A percentile compares a stretch with the other conserved stretches of the same genome.
Evolutionary conservation across 2,329 filamentous ascomycete genomes (phyloP).

Genomic region (Ceratocystis lukuohia): DNA sequence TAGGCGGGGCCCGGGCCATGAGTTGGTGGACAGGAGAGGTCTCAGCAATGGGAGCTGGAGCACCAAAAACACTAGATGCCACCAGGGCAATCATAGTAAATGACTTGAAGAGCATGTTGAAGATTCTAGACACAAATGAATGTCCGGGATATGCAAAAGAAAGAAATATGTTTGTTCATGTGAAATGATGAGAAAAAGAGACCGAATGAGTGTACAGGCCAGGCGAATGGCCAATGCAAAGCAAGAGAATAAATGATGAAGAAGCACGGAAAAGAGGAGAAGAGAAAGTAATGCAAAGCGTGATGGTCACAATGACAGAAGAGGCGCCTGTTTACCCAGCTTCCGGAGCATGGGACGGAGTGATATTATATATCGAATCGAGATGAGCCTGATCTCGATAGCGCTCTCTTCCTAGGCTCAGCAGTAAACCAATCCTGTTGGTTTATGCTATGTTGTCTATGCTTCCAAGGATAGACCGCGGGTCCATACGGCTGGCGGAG

Average conservation of each 20-base stretch:
- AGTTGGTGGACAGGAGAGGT: constrained; percentile 22
- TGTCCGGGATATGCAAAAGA: not conserved
- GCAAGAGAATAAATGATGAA: not conserved
- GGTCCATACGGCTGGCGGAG: too few species aligned
- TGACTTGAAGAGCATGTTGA: constrained; percentile 17
- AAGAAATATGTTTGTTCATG: too few species aligned
- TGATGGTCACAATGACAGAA: not conserved
- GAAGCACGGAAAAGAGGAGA: not conserved
- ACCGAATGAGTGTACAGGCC: constrained; percentile 20
- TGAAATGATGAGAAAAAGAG: not conserved
- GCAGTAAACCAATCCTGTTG: too few species aligned
- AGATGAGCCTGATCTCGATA: not conserved
- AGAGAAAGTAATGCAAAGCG: not conserved
- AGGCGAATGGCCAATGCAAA: not conserved
- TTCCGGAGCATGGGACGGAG: too few species aligned
- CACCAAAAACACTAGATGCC: constrained; percentile 1
- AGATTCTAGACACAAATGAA: not conserved
- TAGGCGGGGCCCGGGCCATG: constrained; percentile 22
- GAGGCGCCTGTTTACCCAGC: not conserved
- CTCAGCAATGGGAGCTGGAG: not conserved
- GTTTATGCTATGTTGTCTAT: too few species aligned
- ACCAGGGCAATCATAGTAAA: constrained; percentile 11
- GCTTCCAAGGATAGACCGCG: too few species aligned
- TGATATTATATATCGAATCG: not conserved
- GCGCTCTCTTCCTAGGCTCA: too few species aligned